Evolutionary conservation across 352 stramenopile species (phyloP).

Genomic region (Globisporangium spiculum): DNA sequence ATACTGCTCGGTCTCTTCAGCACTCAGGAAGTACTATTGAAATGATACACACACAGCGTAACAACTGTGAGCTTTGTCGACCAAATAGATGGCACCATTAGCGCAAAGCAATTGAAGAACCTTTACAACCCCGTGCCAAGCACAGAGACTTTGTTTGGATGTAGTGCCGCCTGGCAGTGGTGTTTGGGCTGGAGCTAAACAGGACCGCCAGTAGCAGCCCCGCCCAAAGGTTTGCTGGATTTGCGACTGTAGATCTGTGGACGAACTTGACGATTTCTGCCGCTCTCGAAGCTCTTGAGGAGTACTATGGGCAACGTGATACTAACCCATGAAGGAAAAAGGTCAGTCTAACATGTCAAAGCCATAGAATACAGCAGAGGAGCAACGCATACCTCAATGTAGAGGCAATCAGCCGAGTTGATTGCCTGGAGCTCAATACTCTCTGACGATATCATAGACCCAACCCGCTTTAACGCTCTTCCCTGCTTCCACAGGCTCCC

Average conservation of each 20-base stretch:
- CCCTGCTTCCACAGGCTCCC: conserved; percentile 17
- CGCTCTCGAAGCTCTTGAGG: neutral
- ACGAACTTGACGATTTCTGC: neutral
- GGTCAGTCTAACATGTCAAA: neutral
- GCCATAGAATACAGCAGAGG: neutral
- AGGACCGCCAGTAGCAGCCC: conserved; percentile 38
- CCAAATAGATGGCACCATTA: neutral
- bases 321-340: neutral
- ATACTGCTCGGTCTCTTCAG: conserved; percentile 32
- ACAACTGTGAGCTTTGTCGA: neutral
- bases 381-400: conserved; percentile 11
- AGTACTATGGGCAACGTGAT: conserved; percentile 12
- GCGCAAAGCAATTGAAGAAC: conserved; percentile 6
- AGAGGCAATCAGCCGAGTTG: conserved; percentile 13
- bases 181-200: conserved; percentile 10
- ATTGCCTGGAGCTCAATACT: conserved; percentile 3
- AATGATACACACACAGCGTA: neutral
- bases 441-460: neutral
- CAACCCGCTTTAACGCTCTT: conserved; percentile 3
- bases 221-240: conserved; percentile 20
- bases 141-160: conserved; percentile 21
- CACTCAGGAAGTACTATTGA: conserved; percentile 21
- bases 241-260: neutral
- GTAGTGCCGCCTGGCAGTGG: neutral
- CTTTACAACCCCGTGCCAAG: conserved; percentile 31